Conservation (phyloP, 129 eudicot genomes). For the Helichrysum umbraculigerum region DNA sequence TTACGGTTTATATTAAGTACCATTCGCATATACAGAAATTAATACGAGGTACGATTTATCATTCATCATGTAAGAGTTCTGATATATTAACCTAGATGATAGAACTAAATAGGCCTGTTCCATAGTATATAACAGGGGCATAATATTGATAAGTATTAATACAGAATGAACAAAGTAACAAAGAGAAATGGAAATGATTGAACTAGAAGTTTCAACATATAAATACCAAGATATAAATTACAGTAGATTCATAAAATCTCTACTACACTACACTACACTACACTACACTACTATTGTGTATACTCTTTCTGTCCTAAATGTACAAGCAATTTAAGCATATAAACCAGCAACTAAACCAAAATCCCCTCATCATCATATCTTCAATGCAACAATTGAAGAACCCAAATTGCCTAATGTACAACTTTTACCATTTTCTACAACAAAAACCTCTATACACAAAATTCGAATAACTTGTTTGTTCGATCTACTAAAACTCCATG, state of each 20-base stretch:
- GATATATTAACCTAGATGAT: too few relatives aligned
- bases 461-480: conserved; percentile 1
- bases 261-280: too few relatives aligned
- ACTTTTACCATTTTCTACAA: conserved; percentile 25
- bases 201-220: conserved; percentile 15
- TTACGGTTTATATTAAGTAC: neutral
- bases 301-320: conserved; percentile 27
- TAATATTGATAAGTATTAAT: too few relatives aligned
- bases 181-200: neutral
- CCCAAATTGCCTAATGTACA: conserved; percentile 36
- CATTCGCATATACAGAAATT: neutral
- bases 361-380: conserved; percentile 21
- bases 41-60: neutral
- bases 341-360: conserved; percentile 7
- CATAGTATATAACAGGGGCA: too few relatives aligned
- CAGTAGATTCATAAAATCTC: conserved; percentile 4
- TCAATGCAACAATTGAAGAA: conserved; percentile 47
- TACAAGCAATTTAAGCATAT: conserved; percentile 33
- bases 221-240: neutral
- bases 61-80: too few relatives aligned
- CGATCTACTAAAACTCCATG: conserved; percentile 12
- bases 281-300: conserved; percentile 11
- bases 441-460: conserved; percentile 23
- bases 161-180: neutral
- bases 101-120: too few relatives aligned